These are phyloP conservation scores for Sicyos baderoa DNA, from an alignment of 306 rosid genomes.

Conservation along the genomic window DNA sequence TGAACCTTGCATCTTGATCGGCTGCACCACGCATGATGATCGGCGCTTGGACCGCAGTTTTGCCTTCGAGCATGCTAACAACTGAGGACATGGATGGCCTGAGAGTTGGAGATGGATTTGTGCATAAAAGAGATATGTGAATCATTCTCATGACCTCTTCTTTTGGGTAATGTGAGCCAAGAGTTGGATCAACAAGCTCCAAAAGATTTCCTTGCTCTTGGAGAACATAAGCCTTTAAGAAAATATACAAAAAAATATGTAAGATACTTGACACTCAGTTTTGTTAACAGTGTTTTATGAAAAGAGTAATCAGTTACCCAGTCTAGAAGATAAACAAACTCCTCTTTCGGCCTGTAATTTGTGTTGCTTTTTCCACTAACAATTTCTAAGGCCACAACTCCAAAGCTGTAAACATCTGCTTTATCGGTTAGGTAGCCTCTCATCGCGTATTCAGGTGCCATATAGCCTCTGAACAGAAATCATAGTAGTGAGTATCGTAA, in stretches of 20 bases:
- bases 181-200: conserved; percentile 63
- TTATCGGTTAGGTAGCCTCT: conserved; percentile 81
- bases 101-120: conserved; percentile 82
- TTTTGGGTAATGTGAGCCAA: conserved; percentile 43
- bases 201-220: conserved; percentile 91
- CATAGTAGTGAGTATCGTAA: background rate
- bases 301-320: conserved; percentile 40
- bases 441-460: conserved; percentile 97
- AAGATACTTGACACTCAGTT: background rate
- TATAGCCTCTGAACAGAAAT: conserved; percentile 53
- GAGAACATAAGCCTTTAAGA: conserved; percentile 55
- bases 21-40: conserved; percentile 29
- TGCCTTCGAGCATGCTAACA: conserved; percentile 85
- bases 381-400: conserved; percentile 67
- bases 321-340: conserved; percentile 81
- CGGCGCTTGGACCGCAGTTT: conserved; percentile 45
- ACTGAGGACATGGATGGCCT: conserved; percentile 81
- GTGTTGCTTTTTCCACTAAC: conserved; percentile 86
- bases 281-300: background rate
- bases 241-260: background rate
- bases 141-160: conserved; percentile 69
- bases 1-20: conserved; percentile 42
- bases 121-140: conserved; percentile 65
- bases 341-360: conserved; percentile 60
- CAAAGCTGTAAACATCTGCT: conserved; percentile 83